A percentile compares a stretch with the other conserved stretches of the same genome.
These are phyloP conservation scores for Nitzschia palea DNA, from an alignment of 108 stramenopile genomes.

Conservation along the genomic window DNA sequence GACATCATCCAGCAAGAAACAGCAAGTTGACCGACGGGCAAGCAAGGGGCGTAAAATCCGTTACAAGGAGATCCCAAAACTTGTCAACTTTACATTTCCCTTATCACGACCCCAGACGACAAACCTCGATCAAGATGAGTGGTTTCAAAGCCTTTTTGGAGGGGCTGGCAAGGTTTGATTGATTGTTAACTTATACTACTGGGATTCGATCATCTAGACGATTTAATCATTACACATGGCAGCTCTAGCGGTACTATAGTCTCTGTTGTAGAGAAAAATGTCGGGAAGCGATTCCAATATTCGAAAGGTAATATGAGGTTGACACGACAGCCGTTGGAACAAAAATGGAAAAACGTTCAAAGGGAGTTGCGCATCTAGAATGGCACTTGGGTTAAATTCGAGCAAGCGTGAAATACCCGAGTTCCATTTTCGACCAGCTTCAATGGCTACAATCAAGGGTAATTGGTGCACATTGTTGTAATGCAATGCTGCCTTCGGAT, in stretches of 20 bases:
- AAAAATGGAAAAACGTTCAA: background rate
- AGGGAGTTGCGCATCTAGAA: background rate
- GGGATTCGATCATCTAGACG: background rate
- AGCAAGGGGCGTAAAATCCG: conserved; percentile 95
- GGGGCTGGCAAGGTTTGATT: conserved; percentile 29
- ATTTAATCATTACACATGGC: background rate
- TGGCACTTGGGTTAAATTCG: conserved; percentile 3
- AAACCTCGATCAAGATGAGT: conserved; percentile 69
- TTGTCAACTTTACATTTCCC: conserved; percentile 95
- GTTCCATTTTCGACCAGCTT: background rate
- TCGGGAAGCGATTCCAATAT: background rate
- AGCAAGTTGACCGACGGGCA: conserved; percentile 85
- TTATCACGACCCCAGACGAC: conserved; percentile 52
- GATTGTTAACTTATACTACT: background rate
- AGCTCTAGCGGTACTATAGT: background rate
- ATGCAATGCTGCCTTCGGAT: conserved; percentile 11
- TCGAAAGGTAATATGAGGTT: background rate
- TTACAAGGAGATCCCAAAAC: conserved; percentile 84
- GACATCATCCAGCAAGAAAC: conserved; percentile 37
- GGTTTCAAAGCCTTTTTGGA: conserved; percentile 85
- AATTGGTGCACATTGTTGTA: conserved; percentile 1
- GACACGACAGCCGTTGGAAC: background rate
- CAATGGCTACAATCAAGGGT: conserved; percentile 11
- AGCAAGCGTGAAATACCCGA: conserved; percentile 7
- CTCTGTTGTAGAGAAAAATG: background rate